Conservation (phyloP, 345 rosid genomes). For the Gossypium australe region DNA sequence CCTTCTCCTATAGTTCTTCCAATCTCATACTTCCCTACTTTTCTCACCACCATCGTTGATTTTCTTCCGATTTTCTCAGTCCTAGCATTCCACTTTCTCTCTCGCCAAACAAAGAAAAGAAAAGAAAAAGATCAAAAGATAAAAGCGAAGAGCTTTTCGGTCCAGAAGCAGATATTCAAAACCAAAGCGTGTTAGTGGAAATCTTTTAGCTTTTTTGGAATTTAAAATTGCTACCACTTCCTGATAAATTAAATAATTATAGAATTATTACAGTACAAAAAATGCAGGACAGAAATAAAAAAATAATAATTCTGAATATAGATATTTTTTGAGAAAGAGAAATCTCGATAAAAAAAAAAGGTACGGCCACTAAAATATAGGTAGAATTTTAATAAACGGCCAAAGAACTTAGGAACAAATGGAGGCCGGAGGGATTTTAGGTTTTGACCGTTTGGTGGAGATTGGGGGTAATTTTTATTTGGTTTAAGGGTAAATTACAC, state of each 20-base stretch:
- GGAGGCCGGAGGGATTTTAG: no score
- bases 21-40: conserved; percentile 92
- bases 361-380: no score
- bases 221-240: background rate
- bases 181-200: background rate
- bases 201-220: background rate
- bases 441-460: no score
- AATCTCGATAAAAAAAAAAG: background rate
- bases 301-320: background rate
- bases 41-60: conserved; percentile 68
- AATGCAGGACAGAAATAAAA: background rate
- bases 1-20: conserved; percentile 99
- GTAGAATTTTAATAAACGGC: no score
- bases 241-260: no score
- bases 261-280: background rate
- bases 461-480: no score
- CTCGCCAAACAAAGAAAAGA: background rate
- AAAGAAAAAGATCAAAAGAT: background rate
- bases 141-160: background rate
- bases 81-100: conserved; percentile 7
- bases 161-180: background rate
- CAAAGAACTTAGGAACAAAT: no score
- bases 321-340: background rate
- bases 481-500: no score
- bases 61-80: background rate